phyloP scores from a whole-genome alignment of 225 moss, liverwort and hornwort genomes.

The Marchantia polymorpha region DNA sequence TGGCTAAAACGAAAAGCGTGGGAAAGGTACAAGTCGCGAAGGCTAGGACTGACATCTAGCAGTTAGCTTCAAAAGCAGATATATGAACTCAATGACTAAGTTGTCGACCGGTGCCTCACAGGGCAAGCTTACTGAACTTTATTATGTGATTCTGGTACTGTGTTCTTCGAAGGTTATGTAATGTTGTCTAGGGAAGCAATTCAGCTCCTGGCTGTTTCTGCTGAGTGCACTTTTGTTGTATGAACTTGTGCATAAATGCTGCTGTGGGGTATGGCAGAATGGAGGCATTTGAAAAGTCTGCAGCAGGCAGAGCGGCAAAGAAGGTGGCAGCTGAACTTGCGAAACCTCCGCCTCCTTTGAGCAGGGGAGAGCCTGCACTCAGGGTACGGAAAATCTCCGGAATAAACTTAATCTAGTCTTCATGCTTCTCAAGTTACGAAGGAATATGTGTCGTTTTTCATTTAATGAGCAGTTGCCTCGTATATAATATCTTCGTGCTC shows the following conservation, averaged over 20 bases:
- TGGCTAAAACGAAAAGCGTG: too few relatives aligned
- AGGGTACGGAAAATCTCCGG: slow-evolving; percentile 10
- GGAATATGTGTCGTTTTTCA: background rate
- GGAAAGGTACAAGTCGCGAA: too few relatives aligned
- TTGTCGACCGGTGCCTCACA: too few relatives aligned
- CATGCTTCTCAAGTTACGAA: background rate
- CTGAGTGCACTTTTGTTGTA: background rate
- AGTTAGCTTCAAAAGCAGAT: too few relatives aligned
- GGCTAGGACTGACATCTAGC: too few relatives aligned
- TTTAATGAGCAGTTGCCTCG: background rate
- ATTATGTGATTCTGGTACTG: too few relatives aligned
- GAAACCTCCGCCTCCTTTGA: slow-evolving; percentile 32
- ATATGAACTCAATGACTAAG: too few relatives aligned
- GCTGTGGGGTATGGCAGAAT: slow-evolving; percentile 16
- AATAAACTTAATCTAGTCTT: background rate
- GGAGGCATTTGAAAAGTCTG: slow-evolving; percentile 40
- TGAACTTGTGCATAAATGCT: background rate
- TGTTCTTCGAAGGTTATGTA: background rate
- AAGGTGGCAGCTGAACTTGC: slow-evolving; percentile 33
- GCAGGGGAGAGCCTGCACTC: slow-evolving; percentile 33
- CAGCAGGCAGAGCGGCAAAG: slow-evolving; percentile 35
- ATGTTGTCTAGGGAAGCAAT: background rate
- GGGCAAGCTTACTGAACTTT: too few relatives aligned
- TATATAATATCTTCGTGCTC: background rate
- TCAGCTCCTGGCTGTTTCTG: background rate